Base-by-base conservation (phyloP, 116 monocot species). In the Trichopus zeylanicus region DNA sequence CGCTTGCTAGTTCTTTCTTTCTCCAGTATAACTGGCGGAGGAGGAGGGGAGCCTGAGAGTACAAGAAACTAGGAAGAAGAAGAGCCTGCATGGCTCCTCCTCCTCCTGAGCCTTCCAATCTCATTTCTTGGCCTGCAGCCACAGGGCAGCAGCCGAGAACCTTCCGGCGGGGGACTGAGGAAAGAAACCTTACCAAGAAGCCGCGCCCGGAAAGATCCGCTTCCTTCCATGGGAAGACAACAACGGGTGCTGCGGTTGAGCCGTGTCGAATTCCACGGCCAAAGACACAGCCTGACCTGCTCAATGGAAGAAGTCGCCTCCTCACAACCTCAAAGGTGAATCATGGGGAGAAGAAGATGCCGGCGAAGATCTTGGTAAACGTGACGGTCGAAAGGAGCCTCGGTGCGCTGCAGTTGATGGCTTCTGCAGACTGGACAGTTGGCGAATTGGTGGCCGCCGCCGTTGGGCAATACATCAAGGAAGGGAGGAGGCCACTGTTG, bases 341-440 rank as follows among this genome's bases (percentile, higher is more conserved):
- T 46, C 0, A n/a, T 18, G 42, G 57, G 11, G 23, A 19, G 67
- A 22, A 48, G 68, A 76, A 53, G 46, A 54, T 70, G 15, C 81
- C 81, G 20, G 38, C 68, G 21, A 86, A 86, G 71, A 66, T 85
- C 22, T 48, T 85, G 49, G 69, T 85, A 39, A 80, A 74, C 59
- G 80, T 85, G 62, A 67, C 73, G 33, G 77, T 85, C 59, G 74
- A 74, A 67, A 53, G 67, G 31, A 76, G 85, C 65, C 51, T 74
- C 26, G 78, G 85, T 48, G 60, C 80, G 28, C 33, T 85, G 47
- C 85, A 85, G 56, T 73, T 85, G 71, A 73, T 85, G 76, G 85
- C 85, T 11, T 73, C 68, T 6, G 54, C 77, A 39, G 74, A 77
- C 31, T 85, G 80, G 85, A 73, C 60, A 26, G 85, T 80, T 10